Conservation (phyloP, 768 basidiomycete species). For the Cystofilobasidium bisporidii region DNA sequence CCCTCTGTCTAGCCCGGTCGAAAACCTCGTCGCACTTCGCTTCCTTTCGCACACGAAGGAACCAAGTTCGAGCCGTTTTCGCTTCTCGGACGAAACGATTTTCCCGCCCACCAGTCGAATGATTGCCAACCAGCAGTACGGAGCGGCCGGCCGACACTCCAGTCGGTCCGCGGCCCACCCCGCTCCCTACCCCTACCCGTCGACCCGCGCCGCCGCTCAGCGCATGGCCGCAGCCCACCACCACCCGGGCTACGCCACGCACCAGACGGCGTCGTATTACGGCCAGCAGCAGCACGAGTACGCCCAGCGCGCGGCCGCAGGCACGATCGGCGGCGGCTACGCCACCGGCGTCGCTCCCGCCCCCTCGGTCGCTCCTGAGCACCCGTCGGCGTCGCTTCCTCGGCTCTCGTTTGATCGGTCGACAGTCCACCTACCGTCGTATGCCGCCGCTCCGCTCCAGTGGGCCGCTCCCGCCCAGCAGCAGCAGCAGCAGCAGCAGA, state of each 20-base stretch:
- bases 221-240: neutral
- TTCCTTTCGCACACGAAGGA: too few species aligned
- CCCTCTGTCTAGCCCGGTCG: too few species aligned
- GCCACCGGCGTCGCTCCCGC: too few species aligned
- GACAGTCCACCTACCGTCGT: neutral
- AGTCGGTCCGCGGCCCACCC: neutral
- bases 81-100: too few species aligned
- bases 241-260: neutral
- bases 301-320: neutral
- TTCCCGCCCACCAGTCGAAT: neutral
- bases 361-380: neutral
- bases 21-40: too few species aligned
- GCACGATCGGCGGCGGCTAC: neutral
- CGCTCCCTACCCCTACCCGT: slow-evolving; percentile 6
- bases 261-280: neutral
- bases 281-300: slow-evolving; percentile 1
- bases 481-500: too few species aligned
- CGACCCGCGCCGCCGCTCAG: neutral
- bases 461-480: too few species aligned
- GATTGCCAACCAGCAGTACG: neutral
- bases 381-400: neutral
- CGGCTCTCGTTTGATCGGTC: slow-evolving; percentile 2
- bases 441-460: too few species aligned
- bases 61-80: too few species aligned
- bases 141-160: neutral